Conservation (phyloP, 371 early-diverging fungal genomes). For the Quaeritorhiza haematococci region DNA sequence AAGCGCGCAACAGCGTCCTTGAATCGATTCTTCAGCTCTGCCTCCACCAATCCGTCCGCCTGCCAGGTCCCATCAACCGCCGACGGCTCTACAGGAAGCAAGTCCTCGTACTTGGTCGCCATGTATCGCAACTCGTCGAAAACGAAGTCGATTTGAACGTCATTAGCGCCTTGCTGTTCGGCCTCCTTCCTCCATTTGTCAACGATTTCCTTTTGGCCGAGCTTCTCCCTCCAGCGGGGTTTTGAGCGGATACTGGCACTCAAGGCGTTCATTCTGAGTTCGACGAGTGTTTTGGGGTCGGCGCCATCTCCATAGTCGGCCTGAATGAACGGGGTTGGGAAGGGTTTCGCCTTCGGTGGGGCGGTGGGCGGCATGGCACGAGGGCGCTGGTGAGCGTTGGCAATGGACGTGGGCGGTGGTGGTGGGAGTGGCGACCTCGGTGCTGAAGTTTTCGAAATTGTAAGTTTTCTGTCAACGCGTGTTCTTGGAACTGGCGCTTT, state of each 20-base stretch:
- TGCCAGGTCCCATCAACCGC: not conserved
- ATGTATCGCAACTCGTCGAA: not conserved
- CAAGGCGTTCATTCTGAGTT: not conserved
- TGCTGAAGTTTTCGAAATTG: no score
- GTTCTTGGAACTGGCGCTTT: no score
- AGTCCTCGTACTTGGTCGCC: not conserved
- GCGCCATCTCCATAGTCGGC: not conserved
- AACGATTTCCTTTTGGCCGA: not conserved
- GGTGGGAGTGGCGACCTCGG: no score
- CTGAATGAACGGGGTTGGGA: not conserved
- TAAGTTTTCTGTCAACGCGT: no score
- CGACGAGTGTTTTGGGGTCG: not conserved
- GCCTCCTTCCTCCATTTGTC: not conserved
- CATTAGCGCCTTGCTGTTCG: not conserved
- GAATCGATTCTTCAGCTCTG: conserved; percentile 20
- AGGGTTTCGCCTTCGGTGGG: no score
- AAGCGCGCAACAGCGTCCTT: conserved; percentile 16
- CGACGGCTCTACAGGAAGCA: not conserved
- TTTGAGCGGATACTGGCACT: not conserved
- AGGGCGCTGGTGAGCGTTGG: no score
- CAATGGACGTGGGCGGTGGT: no score
- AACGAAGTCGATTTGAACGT: not conserved
- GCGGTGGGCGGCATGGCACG: no score
- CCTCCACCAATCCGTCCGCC: not conserved
- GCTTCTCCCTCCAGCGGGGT: not conserved